Conservation (phyloP, 2,329 filamentous ascomycete species). For the Polytolypa hystricis region DNA sequence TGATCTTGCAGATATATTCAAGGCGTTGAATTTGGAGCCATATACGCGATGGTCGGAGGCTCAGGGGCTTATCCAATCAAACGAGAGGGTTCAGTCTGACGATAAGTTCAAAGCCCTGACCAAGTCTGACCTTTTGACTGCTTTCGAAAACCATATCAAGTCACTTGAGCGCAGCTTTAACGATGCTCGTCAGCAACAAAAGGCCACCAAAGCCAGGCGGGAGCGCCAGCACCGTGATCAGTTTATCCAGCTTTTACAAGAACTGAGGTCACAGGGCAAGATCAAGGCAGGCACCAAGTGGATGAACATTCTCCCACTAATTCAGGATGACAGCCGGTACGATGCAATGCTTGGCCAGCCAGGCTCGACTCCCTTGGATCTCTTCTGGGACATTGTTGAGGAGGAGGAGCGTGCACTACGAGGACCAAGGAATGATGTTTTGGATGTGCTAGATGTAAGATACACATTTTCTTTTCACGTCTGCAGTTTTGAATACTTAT, state of each 20-base stretch:
- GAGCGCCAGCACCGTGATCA: constrained; percentile 80
- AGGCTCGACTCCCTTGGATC: constrained; percentile 75
- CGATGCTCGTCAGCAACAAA: constrained; percentile 77
- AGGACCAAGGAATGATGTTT: constrained; percentile 66
- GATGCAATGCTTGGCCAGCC: constrained; percentile 68
- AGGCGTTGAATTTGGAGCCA: constrained; percentile 71
- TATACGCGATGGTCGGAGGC: constrained; percentile 94
- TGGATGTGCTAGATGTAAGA: constrained; percentile 79
- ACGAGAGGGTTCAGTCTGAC: constrained; percentile 65
- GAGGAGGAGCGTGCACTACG: constrained; percentile 85
- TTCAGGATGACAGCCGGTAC: constrained; percentile 76
- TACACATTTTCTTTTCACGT: constrained; percentile 7
- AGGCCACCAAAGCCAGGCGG: constrained; percentile 64
- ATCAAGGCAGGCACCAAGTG: constrained; percentile 88
- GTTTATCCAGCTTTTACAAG: constrained; percentile 62
- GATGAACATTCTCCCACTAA: constrained; percentile 63
- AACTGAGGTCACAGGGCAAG: constrained; percentile 63
- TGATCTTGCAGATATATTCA: constrained; percentile 66
- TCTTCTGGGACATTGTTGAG: constrained; percentile 94
- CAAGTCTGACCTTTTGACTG: constrained; percentile 80
- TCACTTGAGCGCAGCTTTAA: constrained; percentile 83
- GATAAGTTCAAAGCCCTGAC: constrained; percentile 76
- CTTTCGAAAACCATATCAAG: constrained; percentile 94
- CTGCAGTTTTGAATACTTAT: too few species aligned
- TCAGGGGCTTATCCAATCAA: constrained; percentile 67